Percentiles rank a stretch among this genome's conserved stretches.
Evolutionary conservation across 139 green algal genomes (phyloP).

Genomic region (Chlamydomonas incerta): DNA sequence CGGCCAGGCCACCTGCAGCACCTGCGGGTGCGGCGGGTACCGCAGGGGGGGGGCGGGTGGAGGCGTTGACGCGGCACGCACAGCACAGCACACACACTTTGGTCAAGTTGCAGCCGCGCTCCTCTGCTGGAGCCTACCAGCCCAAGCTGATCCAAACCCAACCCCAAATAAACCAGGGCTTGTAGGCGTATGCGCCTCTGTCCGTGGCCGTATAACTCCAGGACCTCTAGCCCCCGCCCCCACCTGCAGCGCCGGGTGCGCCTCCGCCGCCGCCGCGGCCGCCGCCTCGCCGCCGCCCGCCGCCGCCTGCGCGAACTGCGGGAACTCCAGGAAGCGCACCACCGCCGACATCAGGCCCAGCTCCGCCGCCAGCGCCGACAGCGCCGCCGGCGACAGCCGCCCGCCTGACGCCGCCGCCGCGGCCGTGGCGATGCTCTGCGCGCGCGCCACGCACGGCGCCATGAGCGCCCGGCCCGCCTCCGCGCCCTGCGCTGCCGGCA

Average conservation of each 20-base stretch:
- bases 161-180: too few species aligned
- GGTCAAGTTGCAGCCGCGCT: too few species aligned
- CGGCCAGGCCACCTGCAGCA: conserved; percentile 55
- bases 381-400: conserved; percentile 10
- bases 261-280: neutral
- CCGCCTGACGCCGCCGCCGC: conserved; percentile 14
- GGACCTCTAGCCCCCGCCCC: too few species aligned
- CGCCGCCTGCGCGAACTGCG: neutral
- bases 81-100: too few species aligned
- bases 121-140: too few species aligned
- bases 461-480: conserved; percentile 47
- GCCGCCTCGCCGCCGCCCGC: neutral
- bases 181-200: too few species aligned
- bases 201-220: too few species aligned
- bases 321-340: conserved; percentile 51
- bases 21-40: conserved; percentile 32
- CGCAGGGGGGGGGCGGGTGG: neutral
- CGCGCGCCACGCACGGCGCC: conserved; percentile 43
- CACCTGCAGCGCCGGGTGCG: conserved; percentile 16
- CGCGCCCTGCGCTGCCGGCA: conserved; percentile 42
- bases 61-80: too few species aligned
- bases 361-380: conserved; percentile 52
- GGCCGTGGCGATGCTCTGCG: conserved; percentile 31
- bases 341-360: conserved; percentile 65
- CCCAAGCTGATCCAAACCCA: too few species aligned